These are phyloP conservation scores for Podila epicladia DNA, from an alignment of 192 early-diverging fungal species.

Conservation along the genomic window DNA sequence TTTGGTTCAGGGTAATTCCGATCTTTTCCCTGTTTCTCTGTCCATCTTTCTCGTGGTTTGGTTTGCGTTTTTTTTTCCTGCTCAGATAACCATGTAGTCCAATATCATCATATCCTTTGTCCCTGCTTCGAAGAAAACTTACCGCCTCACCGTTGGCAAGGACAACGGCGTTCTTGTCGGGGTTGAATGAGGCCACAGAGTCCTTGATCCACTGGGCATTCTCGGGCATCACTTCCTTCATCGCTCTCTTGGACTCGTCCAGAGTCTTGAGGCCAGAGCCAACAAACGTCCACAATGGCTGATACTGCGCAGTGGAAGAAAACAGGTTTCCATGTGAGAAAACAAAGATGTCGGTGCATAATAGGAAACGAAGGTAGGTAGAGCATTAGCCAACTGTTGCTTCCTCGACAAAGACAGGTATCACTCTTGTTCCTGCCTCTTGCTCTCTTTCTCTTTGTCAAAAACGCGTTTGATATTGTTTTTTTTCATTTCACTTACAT, in stretches of 20 bases:
- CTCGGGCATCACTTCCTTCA: conserved; percentile 74
- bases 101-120: too few relatives aligned
- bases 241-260: conserved; percentile 71
- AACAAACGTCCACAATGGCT: conserved; percentile 93
- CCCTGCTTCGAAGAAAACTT: conserved; percentile 1
- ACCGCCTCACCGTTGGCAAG: conserved; percentile 72
- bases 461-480: neutral
- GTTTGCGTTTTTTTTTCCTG: too few relatives aligned
- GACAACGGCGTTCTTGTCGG: conserved; percentile 72
- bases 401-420: too few relatives aligned
- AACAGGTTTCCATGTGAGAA: neutral
- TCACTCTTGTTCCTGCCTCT: neutral
- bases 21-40: neutral
- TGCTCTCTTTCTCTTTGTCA: conserved; percentile 2
- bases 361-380: neutral
- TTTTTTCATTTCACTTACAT: conserved; percentile 48
- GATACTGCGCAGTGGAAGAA: conserved; percentile 62
- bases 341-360: neutral
- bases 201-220: conserved; percentile 81
- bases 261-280: conserved; percentile 87
- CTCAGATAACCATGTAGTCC: too few relatives aligned
- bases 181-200: conserved; percentile 74
- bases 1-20: neutral
- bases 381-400: neutral
- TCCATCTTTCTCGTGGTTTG: neutral